These are phyloP conservation scores for Paramecium octaurelia DNA, from an alignment of 73 alveolate genomes.

Conservation along the genomic window DNA sequence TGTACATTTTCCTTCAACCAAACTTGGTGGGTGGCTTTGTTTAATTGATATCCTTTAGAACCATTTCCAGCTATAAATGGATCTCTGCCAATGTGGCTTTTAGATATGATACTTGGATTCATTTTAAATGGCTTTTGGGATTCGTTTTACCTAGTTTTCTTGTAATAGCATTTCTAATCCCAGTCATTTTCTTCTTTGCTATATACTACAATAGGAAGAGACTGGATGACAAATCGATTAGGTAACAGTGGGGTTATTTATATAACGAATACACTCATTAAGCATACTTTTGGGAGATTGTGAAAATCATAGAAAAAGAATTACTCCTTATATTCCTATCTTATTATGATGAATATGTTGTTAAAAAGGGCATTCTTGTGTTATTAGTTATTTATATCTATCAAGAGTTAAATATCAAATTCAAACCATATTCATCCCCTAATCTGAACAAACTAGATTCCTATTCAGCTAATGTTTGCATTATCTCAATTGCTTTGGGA, in stretches of 20 bases:
- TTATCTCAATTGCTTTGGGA: neutral
- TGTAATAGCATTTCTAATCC: neutral
- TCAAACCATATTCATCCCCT: neutral
- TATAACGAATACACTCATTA: neutral
- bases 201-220: neutral
- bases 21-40: neutral
- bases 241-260: neutral
- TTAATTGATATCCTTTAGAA: neutral
- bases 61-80: neutral
- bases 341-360: neutral
- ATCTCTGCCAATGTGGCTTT: neutral
- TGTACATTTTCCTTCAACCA: neutral
- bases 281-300: conserved; percentile 10
- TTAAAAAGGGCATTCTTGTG: neutral
- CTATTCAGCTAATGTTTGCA: neutral
- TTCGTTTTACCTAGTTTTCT: neutral
- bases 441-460: neutral
- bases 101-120: conserved; percentile 14
- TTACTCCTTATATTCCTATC: neutral
- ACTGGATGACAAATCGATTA: neutral
- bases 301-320: neutral
- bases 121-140: neutral
- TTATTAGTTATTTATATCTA: neutral
- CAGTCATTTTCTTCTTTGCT: neutral
- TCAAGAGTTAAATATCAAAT: neutral